These are phyloP conservation scores for Heterobasidion occidentale DNA, from an alignment of 1,284 basidiomycete genomes.

Conservation along the genomic window DNA sequence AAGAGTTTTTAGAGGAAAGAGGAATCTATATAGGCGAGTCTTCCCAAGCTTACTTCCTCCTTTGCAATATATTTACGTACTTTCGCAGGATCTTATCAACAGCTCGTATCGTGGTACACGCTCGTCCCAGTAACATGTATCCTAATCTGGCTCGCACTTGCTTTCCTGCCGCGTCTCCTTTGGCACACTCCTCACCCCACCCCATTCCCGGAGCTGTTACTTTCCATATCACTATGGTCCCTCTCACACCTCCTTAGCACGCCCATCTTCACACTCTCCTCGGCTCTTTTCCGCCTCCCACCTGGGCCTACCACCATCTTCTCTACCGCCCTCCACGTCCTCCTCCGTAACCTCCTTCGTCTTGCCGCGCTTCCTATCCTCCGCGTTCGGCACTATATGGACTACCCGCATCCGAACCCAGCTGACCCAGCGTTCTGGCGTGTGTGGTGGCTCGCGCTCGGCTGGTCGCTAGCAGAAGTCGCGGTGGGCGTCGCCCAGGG, in stretches of 20 bases:
- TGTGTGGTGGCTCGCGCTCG: slow-evolving; percentile 69
- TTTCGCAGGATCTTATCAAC: slow-evolving; percentile 13
- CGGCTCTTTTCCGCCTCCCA: slow-evolving; percentile 13
- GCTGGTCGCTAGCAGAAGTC: slow-evolving; percentile 62
- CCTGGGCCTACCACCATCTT: slow-evolving; percentile 33
- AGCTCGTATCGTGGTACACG: slow-evolving; percentile 42
- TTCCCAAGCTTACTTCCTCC: neutral
- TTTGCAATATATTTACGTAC: neutral
- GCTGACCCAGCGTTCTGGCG: slow-evolving; percentile 50
- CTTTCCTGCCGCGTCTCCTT: slow-evolving; percentile 35
- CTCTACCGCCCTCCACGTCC: slow-evolving; percentile 39
- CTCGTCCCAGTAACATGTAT: slow-evolving; percentile 47
- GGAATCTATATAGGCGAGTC: slow-evolving; percentile 52
- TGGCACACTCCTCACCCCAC: slow-evolving; percentile 35
- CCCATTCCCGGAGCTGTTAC: slow-evolving; percentile 51
- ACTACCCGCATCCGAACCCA: slow-evolving; percentile 38
- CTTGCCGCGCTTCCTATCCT: slow-evolving; percentile 47
- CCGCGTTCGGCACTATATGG: slow-evolving; percentile 38
- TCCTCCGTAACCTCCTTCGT: slow-evolving; percentile 44
- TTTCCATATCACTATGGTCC: slow-evolving; percentile 52
- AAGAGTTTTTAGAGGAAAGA: slow-evolving; percentile 37
- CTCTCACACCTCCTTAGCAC: slow-evolving; percentile 49
- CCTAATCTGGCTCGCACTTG: slow-evolving; percentile 39
- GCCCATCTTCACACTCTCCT: slow-evolving; percentile 33
- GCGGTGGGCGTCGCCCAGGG: slow-evolving; percentile 56